These are phyloP conservation scores for Trypanosoma lewisi DNA, from an alignment of 208 protist genomes.

Conservation along the genomic window DNA sequence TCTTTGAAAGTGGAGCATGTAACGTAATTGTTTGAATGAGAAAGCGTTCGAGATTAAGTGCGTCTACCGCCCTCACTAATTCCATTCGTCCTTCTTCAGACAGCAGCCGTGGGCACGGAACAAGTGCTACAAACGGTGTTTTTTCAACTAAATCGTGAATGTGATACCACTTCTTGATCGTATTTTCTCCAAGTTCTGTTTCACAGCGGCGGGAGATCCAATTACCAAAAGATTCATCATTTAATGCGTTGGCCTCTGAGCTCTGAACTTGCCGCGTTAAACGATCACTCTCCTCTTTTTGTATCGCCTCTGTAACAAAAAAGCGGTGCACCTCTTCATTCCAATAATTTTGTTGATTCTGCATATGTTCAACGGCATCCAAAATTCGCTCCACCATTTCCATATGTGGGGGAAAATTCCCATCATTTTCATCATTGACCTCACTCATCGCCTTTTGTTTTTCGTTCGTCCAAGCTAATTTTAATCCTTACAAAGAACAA, in stretches of 20 bases:
- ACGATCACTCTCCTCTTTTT: conserved; percentile 26
- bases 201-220: conserved; percentile 32
- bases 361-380: conserved; percentile 20
- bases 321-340: conserved; percentile 37
- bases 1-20: conserved; percentile 38
- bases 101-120: conserved; percentile 42
- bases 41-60: conserved; percentile 43
- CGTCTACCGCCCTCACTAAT: conserved; percentile 42
- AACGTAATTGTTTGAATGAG: conserved; percentile 58
- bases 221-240: conserved; percentile 24
- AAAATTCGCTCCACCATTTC: conserved; percentile 25
- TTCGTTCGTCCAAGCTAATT: neutral
- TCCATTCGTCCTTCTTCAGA: conserved; percentile 24
- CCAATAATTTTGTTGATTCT: conserved; percentile 30
- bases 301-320: conserved; percentile 30
- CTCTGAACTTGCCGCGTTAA: conserved; percentile 21
- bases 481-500: too few relatives aligned
- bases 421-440: neutral
- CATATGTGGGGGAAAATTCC: neutral
- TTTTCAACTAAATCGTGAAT: conserved; percentile 37
- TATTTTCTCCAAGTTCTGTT: conserved; percentile 12
- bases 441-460: conserved; percentile 6
- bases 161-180: conserved; percentile 52
- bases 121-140: conserved; percentile 63
- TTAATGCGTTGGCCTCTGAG: conserved; percentile 19